Base-by-base conservation (phyloP, 768 basidiomycete species). In the Macrolepiota fuliginosa region DNA sequence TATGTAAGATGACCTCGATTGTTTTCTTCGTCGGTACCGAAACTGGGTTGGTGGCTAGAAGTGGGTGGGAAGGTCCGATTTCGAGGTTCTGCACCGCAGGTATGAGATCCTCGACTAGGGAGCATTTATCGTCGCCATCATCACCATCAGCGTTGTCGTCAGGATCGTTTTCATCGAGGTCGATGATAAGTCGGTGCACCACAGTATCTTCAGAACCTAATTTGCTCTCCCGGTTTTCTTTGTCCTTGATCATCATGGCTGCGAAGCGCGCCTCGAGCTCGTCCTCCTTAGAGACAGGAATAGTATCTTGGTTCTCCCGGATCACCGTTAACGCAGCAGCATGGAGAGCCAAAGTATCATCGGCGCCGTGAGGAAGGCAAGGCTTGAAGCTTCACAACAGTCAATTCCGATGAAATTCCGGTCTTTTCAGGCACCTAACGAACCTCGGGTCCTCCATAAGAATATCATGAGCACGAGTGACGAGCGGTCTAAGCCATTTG, bases 401-500 rank as follows among this genome's bases (percentile, higher is more conserved):
- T 37, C 27, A 32, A 40, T 40, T 5, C 17, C 15, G 22, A 32
- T 46, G 27, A 17, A 35, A 13, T 17, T 24, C 22, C 22, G 29
- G 15, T 24, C 11, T 25, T 36, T 29, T 25, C 17, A 35, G n/a
- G 25, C 37, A 35, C 15, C 5, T n/a, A 27, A 58, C 62, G 35
- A 25, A 64, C 62, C 47, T 63, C 24, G 54, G 60, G 32, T 56
- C 56, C 13, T 58, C 55, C 36, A 58, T 46, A 50, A 64, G 53
- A 15, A 64, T 61, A 47, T 62, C 65, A 56, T 68, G 67, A 12
- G 66, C 65, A 22, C 56, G 53, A 15, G 55, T 54, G 29, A 71
- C 70, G 22, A 70, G 62, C 11, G 65, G 65, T 32, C 54, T 60
- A 55, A 69, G 63, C 58, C 67, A 71, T 9, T 35, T 39, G 6